A percentile compares a stretch with the other conserved stretches of the same genome.
Evolutionary conservation across 108 stramenopile species (phyloP).

Genomic region (Discostella stelligeroides): DNA sequence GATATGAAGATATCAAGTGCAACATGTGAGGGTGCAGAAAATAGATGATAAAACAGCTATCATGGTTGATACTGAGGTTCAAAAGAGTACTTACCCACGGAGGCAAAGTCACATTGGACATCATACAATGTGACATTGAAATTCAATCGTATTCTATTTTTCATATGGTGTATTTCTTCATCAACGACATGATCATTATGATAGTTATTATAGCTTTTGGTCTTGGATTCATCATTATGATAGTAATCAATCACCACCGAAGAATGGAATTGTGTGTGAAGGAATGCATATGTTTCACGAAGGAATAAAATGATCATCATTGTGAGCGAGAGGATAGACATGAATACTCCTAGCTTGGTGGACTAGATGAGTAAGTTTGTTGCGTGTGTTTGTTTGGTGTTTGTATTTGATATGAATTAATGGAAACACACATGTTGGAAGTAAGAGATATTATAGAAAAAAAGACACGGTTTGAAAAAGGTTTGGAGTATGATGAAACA

Average conservation of each 20-base stretch:
- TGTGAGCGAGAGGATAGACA: conserved; percentile 75
- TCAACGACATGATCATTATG: neutral
- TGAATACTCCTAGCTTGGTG: conserved; percentile 82
- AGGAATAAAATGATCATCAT: conserved; percentile 90
- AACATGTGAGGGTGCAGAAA: neutral
- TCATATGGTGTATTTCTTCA: neutral
- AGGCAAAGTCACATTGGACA: conserved; percentile 91
- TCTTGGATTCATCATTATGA: conserved; percentile 85
- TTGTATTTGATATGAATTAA: too few relatives aligned
- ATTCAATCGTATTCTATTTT: conserved; percentile 68
- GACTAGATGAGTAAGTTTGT: conserved; percentile 68
- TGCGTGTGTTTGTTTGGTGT: too few relatives aligned
- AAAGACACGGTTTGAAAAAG: neutral
- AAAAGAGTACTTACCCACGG: conserved; percentile 70
- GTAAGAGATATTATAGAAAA: conserved; percentile 54
- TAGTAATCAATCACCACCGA: conserved; percentile 86
- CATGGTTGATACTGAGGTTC: too few relatives aligned
- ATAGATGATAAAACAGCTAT: too few relatives aligned
- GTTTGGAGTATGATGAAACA: neutral
- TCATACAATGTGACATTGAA: conserved; percentile 92
- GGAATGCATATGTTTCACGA: conserved; percentile 90
- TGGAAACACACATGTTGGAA: conserved; percentile 32
- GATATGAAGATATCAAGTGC: neutral
- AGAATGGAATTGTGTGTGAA: conserved; percentile 68
- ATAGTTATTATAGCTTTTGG: too few relatives aligned